Conservation (phyloP, 2,329 filamentous ascomycete genomes). For the Aspergillus sp. region DNA sequence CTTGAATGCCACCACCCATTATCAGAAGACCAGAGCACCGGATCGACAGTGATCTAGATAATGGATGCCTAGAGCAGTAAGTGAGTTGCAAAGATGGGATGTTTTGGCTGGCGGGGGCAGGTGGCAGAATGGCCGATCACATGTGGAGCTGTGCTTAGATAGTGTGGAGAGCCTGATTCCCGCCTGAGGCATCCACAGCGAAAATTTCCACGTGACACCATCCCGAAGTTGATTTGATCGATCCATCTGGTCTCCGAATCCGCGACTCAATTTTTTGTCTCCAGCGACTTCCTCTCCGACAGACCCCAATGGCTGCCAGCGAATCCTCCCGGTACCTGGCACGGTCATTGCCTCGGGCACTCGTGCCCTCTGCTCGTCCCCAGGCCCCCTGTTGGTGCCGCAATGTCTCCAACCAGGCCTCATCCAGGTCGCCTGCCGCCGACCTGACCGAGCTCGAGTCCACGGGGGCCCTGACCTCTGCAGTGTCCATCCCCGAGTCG, state of each 20-base stretch:
- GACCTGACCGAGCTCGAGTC: constrained; percentile 47
- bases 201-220: constrained; percentile 15
- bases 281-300: constrained; percentile 18
- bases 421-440: constrained; percentile 28
- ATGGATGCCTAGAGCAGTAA: constrained; percentile 3
- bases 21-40: constrained; percentile 12
- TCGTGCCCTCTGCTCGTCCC: constrained; percentile 29
- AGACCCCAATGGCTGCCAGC: constrained; percentile 37
- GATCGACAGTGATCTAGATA: constrained; percentile 12
- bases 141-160: constrained; percentile 11
- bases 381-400: constrained; percentile 39
- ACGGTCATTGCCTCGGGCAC: constrained; percentile 36
- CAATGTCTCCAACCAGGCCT: constrained; percentile 48
- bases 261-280: constrained; percentile 36
- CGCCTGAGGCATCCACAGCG: not conserved
- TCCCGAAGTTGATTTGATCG: constrained; percentile 11
- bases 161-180: constrained; percentile 2
- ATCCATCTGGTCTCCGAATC: constrained; percentile 8
- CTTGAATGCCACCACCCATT: not conserved
- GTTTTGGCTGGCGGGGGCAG: constrained; percentile 7
- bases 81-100: not conserved
- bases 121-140: constrained; percentile 13
- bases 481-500: constrained; percentile 33
- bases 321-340: constrained; percentile 40
- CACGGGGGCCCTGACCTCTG: constrained; percentile 44